Evolutionary conservation across 2,329 filamentous ascomycete genomes (phyloP), one percentile per base, ranked within the genome.

Genomic region (Trichoderma polysporum): DNA sequence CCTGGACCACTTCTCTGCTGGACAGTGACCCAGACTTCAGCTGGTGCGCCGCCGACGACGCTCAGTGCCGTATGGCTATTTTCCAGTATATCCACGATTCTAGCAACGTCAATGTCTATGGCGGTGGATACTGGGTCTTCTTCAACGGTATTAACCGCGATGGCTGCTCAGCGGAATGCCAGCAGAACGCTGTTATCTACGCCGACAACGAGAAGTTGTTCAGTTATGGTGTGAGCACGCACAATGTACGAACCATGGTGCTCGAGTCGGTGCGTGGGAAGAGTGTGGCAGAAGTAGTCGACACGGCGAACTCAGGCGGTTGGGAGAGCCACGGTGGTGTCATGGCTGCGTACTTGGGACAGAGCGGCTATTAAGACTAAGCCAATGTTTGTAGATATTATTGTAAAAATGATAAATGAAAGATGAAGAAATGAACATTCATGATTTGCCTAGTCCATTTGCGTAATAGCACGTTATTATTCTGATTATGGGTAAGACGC

Each of bases 1-100:
- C 81, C 2, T 83, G 80, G 79, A 69, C 66, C 35, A 67, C 64
- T 59, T 68, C 60, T 5, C 19, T 70, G 68, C 19, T 74, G 71
- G 52, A 27, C 59, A 15, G 66, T 66, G 50, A 76, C 70, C 69
- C 76, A 68, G 29, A 72, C 71, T 68, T 78, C 74, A 70, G 70
- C 67, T 58, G 75, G 70, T 71, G 69, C 54, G 69, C 54, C 4
- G 47, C 72, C 39, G 78, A 74, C 57, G 71, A 66, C 6, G 66
- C 69, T 1, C 71, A 71, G 54, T 70, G 69, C 49, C 67, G 69
- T 27, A 70, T 70, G 70, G 67, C 54, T 7, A 63, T 69, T 12
- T 69, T 68, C 50, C 69, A 70, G 62, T 61, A 64, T 13, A 63
- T 70, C 13, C 39, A 37, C 66, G 68, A 71, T 29, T 63, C 67